phyloP scores from a whole-genome alignment of 108 stramenopile species.

The Cyclotella distinguenda region DNA sequence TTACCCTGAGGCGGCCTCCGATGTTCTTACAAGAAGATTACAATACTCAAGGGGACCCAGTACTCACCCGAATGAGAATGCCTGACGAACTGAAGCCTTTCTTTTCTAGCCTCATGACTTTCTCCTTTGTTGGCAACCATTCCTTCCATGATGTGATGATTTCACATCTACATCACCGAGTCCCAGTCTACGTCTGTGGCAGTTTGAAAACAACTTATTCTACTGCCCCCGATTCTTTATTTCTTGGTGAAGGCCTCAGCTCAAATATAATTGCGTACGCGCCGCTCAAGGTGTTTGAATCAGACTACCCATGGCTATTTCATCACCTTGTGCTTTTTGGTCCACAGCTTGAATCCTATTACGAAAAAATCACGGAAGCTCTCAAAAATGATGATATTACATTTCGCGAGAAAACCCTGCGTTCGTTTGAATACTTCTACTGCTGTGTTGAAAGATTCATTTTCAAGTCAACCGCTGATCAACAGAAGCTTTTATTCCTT shows the following conservation, averaged over 20 bases:
- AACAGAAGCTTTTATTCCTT: background rate
- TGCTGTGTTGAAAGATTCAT: background rate
- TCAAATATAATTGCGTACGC: background rate
- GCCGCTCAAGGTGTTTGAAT: background rate
- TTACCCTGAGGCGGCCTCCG: background rate
- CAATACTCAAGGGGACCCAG: background rate
- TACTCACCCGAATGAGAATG: background rate
- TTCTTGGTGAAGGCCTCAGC: background rate
- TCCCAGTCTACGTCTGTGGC: background rate
- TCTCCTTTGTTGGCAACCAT: too few species aligned
- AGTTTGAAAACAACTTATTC: background rate
- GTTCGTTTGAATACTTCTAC: background rate
- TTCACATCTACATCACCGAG: background rate
- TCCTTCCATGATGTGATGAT: too few species aligned
- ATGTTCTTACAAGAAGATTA: background rate
- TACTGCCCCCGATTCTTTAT: background rate
- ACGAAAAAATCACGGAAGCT: background rate
- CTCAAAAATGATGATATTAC: background rate
- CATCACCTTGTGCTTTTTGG: background rate
- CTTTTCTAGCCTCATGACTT: background rate
- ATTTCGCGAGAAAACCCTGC: background rate
- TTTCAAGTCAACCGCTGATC: background rate
- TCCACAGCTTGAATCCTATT: background rate
- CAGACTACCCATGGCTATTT: background rate
- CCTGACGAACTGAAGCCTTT: background rate